These are phyloP conservation scores for Cupressus sempervirens DNA, from an alignment of 75 land plant genomes.

Conservation along the genomic window DNA sequence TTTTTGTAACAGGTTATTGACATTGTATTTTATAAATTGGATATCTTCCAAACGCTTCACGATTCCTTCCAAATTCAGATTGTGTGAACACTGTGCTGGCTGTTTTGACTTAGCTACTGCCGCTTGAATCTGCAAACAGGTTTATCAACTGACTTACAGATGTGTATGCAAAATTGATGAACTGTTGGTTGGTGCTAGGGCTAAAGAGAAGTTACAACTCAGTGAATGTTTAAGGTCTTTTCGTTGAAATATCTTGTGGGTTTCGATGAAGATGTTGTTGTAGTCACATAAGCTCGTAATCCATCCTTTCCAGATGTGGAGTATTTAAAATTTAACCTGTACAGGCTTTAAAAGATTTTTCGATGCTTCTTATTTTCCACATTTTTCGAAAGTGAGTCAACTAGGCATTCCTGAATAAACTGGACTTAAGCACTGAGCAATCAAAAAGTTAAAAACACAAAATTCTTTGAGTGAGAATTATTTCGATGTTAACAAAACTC, in stretches of 20 bases:
- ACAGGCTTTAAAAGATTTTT: neutral
- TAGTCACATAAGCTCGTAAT: neutral
- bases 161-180: too few species aligned
- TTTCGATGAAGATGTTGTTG: neutral
- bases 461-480: neutral
- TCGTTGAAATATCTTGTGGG: neutral
- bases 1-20: neutral
- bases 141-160: too few species aligned
- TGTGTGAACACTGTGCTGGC: too few species aligned
- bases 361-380: neutral
- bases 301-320: neutral
- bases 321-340: neutral
- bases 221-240: too few species aligned
- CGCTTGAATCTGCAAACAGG: too few species aligned
- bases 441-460: neutral
- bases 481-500: neutral
- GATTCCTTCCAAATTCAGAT: too few species aligned
- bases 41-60: neutral
- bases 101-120: too few species aligned
- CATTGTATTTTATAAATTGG: neutral
- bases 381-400: neutral
- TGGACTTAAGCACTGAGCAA: neutral
- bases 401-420: neutral
- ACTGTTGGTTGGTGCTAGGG: too few species aligned
- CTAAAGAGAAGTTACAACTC: too few species aligned